A percentile compares a stretch with the other conserved stretches of the same genome.
Conservation (phyloP, 805 yeast species). For the Ogataea nitratoaversa region DNA sequence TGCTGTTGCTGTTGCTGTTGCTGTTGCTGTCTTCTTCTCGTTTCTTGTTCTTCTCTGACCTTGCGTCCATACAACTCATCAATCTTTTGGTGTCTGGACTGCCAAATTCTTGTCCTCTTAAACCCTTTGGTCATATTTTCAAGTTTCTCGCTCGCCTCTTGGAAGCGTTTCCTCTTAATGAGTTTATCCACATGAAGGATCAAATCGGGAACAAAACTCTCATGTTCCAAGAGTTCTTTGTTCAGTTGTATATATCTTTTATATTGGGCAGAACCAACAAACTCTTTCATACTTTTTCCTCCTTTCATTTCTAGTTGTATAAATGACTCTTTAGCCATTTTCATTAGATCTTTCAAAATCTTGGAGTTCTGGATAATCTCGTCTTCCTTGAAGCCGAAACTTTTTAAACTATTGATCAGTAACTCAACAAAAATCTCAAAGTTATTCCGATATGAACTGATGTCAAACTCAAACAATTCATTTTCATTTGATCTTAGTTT, state of each 20-base stretch:
- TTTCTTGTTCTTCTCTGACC: slow-evolving; percentile 29
- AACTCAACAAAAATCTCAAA: slow-evolving; percentile 24
- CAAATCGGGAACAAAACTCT: slow-evolving; percentile 12
- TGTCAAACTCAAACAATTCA: slow-evolving; percentile 15
- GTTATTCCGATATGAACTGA: slow-evolving; percentile 17
- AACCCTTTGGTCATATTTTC: slow-evolving; percentile 32
- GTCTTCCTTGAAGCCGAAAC: slow-evolving; percentile 19
- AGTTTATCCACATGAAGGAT: slow-evolving; percentile 14
- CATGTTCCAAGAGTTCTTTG: neutral
- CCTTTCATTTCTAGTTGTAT: slow-evolving; percentile 11
- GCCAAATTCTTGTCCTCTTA: slow-evolving; percentile 37
- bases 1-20: slow-evolving; percentile 41
- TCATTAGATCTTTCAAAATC: slow-evolving; percentile 20
- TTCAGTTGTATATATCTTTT: slow-evolving; percentile 6
- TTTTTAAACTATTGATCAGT: slow-evolving; percentile 8
- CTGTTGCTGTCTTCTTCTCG: slow-evolving; percentile 34
- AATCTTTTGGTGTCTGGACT: slow-evolving; percentile 25
- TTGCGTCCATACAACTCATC: slow-evolving; percentile 25
- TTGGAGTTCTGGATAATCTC: slow-evolving; percentile 20
- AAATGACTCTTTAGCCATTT: slow-evolving; percentile 21
- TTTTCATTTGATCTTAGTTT: slow-evolving; percentile 18
- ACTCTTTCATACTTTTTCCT: slow-evolving; percentile 1
- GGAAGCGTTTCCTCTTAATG: slow-evolving; percentile 22
- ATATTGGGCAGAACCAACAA: slow-evolving; percentile 6
- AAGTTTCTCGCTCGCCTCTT: slow-evolving; percentile 37